A percentile compares a stretch with the other conserved stretches of the same genome.
phyloP scores from a whole-genome alignment of 768 basidiomycete genomes.

The Boletus vinaceobasis region DNA sequence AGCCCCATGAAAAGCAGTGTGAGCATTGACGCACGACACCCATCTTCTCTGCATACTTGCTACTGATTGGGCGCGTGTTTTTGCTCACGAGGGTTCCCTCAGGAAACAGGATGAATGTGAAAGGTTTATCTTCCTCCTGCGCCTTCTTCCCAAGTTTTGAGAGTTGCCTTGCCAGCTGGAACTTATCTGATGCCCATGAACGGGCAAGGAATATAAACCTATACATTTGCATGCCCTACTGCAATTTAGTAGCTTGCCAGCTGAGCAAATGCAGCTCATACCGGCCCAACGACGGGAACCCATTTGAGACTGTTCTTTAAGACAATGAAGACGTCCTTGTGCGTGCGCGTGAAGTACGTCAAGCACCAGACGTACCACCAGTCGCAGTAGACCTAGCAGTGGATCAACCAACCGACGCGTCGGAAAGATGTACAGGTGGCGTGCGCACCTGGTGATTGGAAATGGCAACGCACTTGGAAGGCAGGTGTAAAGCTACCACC shows the following conservation, averaged over 20 bases:
- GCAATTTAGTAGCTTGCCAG: slow-evolving; percentile 6
- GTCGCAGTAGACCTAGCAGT: slow-evolving; percentile 63
- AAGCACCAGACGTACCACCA: slow-evolving; percentile 91
- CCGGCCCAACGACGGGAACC: slow-evolving; percentile 88
- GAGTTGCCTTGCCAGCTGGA: slow-evolving; percentile 62
- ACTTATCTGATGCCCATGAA: slow-evolving; percentile 83
- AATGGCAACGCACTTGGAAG: slow-evolving; percentile 78
- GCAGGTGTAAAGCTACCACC: slow-evolving; percentile 62
- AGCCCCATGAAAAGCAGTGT: slow-evolving; percentile 8
- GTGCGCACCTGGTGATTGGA: slow-evolving; percentile 85
- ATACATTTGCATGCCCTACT: slow-evolving; percentile 89
- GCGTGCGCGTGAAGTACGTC: slow-evolving; percentile 65
- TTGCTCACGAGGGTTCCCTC: slow-evolving; percentile 93
- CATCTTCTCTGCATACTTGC: slow-evolving; percentile 83
- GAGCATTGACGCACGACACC: slow-evolving; percentile 66
- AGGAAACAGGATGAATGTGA: slow-evolving; percentile 87
- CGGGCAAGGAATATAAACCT: slow-evolving; percentile 91
- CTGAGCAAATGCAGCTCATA: slow-evolving; percentile 34
- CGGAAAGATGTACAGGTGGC: not conserved
- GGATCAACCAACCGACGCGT: slow-evolving; percentile 4
- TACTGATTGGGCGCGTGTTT: slow-evolving; percentile 80
- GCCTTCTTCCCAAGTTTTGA: slow-evolving; percentile 66
- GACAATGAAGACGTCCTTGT: slow-evolving; percentile 81
- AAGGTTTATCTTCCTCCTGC: slow-evolving; percentile 63
- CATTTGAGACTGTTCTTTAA: slow-evolving; percentile 88